phyloP scores from a whole-genome alignment of 2,329 filamentous ascomycete species.

The Venturia effusa region DNA sequence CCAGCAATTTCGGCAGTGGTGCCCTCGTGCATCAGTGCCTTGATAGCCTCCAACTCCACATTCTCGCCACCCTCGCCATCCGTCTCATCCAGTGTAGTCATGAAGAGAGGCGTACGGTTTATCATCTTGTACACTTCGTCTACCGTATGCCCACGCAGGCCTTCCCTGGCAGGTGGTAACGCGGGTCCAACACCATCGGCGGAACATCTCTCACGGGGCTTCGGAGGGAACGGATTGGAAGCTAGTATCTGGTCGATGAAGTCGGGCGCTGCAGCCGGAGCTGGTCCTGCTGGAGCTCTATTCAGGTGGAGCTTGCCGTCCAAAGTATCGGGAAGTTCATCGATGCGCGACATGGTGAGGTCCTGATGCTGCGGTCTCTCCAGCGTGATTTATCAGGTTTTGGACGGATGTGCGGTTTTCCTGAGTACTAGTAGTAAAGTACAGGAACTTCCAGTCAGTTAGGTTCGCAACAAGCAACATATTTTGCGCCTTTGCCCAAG shows the following conservation, averaged over 20 bases:
- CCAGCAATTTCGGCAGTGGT: slow-evolving; percentile 70
- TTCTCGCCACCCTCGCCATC: slow-evolving; percentile 60
- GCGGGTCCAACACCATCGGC: slow-evolving; percentile 25
- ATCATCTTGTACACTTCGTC: slow-evolving; percentile 54
- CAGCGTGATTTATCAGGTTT: background rate
- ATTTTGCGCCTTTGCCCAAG: too few species aligned
- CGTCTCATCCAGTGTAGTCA: slow-evolving; percentile 70
- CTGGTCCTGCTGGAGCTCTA: slow-evolving; percentile 14
- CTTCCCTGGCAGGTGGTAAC: slow-evolving; percentile 49
- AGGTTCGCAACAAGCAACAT: too few species aligned
- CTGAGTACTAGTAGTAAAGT: too few species aligned
- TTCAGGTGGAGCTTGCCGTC: slow-evolving; percentile 36
- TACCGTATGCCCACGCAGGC: slow-evolving; percentile 42
- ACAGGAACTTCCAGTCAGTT: background rate
- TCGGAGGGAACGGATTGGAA: background rate
- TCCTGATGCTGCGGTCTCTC: background rate
- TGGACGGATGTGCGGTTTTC: background rate
- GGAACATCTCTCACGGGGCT: background rate
- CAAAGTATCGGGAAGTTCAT: slow-evolving; percentile 41
- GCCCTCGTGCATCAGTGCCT: slow-evolving; percentile 87
- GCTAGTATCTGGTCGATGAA: slow-evolving; percentile 13
- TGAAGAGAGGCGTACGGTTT: slow-evolving; percentile 76
- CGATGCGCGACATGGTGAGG: slow-evolving; percentile 25
- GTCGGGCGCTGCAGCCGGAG: slow-evolving; percentile 6
- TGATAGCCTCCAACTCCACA: slow-evolving; percentile 71